These are phyloP conservation scores for Leccinum arenicola DNA, from an alignment of 768 basidiomycete genomes.

Conservation along the genomic window DNA sequence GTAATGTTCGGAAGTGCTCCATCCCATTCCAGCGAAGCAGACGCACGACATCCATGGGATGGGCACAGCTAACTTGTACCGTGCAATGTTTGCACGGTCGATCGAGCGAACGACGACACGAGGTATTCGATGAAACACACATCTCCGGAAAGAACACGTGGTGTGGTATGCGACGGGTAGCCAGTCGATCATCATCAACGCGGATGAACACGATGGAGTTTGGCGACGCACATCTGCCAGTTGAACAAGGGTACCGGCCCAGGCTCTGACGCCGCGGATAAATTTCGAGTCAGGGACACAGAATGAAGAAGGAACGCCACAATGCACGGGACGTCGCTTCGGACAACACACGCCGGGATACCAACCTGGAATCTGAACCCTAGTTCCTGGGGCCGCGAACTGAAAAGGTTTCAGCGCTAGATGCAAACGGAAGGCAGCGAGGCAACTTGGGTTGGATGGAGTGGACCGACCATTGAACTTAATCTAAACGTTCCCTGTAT, in stretches of 20 bases:
- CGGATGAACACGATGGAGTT: conserved; percentile 7
- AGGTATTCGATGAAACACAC: not conserved
- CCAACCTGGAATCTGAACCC: not conserved
- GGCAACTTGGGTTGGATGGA: not conserved
- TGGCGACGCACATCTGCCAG: conserved; percentile 1
- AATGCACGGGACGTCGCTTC: not conserved
- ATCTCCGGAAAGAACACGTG: not conserved
- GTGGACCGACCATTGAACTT: not conserved
- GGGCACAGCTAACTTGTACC: too few relatives aligned
- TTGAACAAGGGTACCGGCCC: not conserved
- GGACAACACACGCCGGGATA: not conserved
- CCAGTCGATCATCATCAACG: not conserved
- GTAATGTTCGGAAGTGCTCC: too few relatives aligned
- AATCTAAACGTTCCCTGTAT: conserved; percentile 1
- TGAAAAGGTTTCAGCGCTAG: not conserved
- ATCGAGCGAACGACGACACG: not conserved
- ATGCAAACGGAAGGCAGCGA: conserved; percentile 1
- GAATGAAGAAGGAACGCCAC: conserved; percentile 9
- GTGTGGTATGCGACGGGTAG: not conserved
- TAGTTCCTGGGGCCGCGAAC: not conserved
- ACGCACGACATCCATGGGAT: too few relatives aligned
- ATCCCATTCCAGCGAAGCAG: too few relatives aligned
- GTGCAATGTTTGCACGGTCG: not conserved
- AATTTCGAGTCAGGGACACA: not conserved
- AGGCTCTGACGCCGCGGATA: conserved; percentile 11